Evolutionary conservation across 192 early-diverging fungal genomes (phyloP).

Genomic region (Coemansia sp.): DNA sequence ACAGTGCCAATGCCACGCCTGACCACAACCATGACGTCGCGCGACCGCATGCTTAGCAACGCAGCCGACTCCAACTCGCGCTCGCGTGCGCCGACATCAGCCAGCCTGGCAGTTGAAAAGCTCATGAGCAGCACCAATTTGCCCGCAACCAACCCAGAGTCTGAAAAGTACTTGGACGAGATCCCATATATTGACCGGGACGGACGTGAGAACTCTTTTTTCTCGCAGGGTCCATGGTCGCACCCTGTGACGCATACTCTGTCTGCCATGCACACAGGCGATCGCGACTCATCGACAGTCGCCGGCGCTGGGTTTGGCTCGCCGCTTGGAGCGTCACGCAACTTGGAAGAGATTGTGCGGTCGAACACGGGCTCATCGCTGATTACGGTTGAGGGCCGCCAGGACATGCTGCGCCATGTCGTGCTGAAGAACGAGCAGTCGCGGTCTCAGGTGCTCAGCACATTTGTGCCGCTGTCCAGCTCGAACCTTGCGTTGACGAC

Average conservation of each 20-base stretch:
- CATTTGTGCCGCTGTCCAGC: conserved; percentile 45
- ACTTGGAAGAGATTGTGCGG: conserved; percentile 34
- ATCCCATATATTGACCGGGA: conserved; percentile 53
- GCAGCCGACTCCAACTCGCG: conserved; percentile 19
- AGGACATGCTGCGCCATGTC: conserved; percentile 24
- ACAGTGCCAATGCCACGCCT: conserved; percentile 23
- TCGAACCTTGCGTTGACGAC: conserved; percentile 12
- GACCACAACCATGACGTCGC: conserved; percentile 12
- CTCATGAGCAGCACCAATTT: conserved; percentile 10
- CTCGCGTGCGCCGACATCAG: conserved; percentile 43
- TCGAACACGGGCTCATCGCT: conserved; percentile 35
- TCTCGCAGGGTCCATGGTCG: conserved; percentile 47
- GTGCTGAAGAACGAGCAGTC: conserved; percentile 13
- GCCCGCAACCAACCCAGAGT: background rate
- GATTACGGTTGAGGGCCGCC: conserved; percentile 20
- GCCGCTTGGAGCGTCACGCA: conserved; percentile 6
- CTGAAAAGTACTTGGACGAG: conserved; percentile 23
- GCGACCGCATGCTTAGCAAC: conserved; percentile 29
- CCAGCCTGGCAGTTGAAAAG: conserved; percentile 50
- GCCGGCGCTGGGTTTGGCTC: background rate
- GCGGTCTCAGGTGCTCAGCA: conserved; percentile 10
- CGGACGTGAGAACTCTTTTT: conserved; percentile 44
- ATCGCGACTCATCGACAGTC: conserved; percentile 12
- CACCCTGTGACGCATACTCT: conserved; percentile 22
- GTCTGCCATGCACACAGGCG: conserved; percentile 3